A percentile compares a stretch with the other conserved stretches of the same genome.
Evolutionary conservation across 345 rosid species (phyloP).

Genomic region (Ceriops zippeliana): DNA sequence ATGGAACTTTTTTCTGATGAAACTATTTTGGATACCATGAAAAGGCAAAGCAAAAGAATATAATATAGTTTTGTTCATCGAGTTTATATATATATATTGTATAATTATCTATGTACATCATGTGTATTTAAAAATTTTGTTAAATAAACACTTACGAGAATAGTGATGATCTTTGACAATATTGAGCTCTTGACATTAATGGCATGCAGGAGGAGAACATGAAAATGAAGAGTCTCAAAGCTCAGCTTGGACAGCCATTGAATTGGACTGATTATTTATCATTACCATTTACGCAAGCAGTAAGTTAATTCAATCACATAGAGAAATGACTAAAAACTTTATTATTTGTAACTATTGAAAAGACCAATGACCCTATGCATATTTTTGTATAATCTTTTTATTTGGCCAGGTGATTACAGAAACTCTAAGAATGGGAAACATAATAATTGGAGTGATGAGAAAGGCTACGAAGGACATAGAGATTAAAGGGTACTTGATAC

Average conservation of each 20-base stretch:
- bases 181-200: not conserved
- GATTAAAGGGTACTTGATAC: conserved; percentile 76
- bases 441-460: conserved; percentile 85
- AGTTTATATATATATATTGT: no score
- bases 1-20: no score
- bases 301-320: conserved; percentile 23
- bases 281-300: conserved; percentile 78
- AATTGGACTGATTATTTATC: conserved; percentile 80
- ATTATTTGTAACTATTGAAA: no score
- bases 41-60: no score
- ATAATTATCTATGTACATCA: no score
- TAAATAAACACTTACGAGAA: no score
- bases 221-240: conserved; percentile 65
- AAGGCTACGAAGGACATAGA: conserved; percentile 77
- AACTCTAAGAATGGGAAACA: conserved; percentile 83
- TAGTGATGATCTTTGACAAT: no score
- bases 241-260: conserved; percentile 52
- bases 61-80: no score
- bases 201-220: conserved; percentile 76
- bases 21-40: no score
- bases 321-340: no score
- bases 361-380: no score
- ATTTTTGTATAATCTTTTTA: not conserved
- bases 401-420: conserved; percentile 82
- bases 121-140: no score